phyloP scores from a whole-genome alignment of 2,329 filamentous ascomycete species.

The Trichoderma sp. region DNA sequence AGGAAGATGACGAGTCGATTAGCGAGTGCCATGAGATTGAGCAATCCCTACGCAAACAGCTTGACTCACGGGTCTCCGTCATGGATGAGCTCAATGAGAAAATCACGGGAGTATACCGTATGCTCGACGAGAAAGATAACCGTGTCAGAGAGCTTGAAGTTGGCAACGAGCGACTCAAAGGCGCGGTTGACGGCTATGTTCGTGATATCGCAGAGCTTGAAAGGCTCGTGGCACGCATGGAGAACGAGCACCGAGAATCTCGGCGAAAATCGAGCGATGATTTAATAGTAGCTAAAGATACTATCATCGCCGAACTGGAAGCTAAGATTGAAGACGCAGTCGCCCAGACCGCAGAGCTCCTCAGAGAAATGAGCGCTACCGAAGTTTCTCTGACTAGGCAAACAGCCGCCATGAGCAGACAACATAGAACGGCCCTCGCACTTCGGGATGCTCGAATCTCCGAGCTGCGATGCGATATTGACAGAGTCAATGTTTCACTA shows the following conservation, averaged over 20 bases:
- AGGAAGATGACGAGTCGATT: conserved; percentile 51
- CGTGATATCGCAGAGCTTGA: conserved; percentile 55
- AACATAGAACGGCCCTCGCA: not conserved
- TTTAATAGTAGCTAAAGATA: conserved; percentile 37
- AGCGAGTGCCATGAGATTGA: conserved; percentile 60
- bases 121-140: conserved; percentile 38
- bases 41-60: conserved; percentile 54
- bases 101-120: conserved; percentile 28
- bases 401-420: not conserved
- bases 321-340: conserved; percentile 34
- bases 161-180: conserved; percentile 49
- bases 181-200: conserved; percentile 51
- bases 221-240: conserved; percentile 47
- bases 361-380: not conserved
- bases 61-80: conserved; percentile 50
- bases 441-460: not conserved
- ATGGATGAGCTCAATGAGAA: conserved; percentile 45
- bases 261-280: conserved; percentile 35
- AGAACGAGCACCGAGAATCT: conserved; percentile 37
- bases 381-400: not conserved
- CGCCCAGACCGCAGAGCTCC: not conserved
- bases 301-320: conserved; percentile 43
- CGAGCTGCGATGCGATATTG: not conserved
- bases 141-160: conserved; percentile 48
- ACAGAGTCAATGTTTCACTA: not conserved